Evolutionary conservation across 1,139 yeast species (phyloP), one percentile per base, ranked within the genome.

Genomic region (Suhomyces kunorum): DNA sequence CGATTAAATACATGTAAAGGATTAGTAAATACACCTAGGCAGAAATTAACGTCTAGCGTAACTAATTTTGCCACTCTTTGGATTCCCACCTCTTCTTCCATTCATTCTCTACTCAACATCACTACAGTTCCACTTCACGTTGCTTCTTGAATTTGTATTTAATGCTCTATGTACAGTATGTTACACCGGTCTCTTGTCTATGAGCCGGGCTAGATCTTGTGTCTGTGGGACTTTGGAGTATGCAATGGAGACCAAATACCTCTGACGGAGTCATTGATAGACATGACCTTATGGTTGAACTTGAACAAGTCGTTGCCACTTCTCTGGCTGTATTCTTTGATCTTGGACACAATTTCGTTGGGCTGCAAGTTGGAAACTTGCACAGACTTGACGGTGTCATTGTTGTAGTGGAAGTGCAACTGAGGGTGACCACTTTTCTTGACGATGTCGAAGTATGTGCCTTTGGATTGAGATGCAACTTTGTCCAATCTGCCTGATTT

Each of bases 171-270:
- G 36, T 47, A 47, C 50, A 47, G 25, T 45, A 39, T 34, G 41
- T 34, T 36, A 42, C 43, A 38, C 20, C 36, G 40, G 87, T 77
- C 58, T 75, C 81, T 68, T 78, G 82, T 66, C 95, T 80, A 57
- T 70, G 71, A 29, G 71, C 70, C 60, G 80, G 59, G 24, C 58
- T 69, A 87, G 40, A 87, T 77, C 57, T 75, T 82, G 68, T 78
- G 83, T 66, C 95, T 80, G 58, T 70, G 71, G 28, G 71, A 70
- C 61, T 86, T 83, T 45, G 80, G 81, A 39, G 77, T 81, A 60
- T 92, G 97, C 71, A 92, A 74, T 42, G 98, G 98, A 36, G 97
- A 88, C 98, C 99, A 92, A 39, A 92, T 75, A 55, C 98, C 99
- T 74, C 99, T 84, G 13, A 92, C 92, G 37, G 95, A 83, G 45